phyloP scores from a whole-genome alignment of 768 basidiomycete species.

The Cubamyces sp. region DNA sequence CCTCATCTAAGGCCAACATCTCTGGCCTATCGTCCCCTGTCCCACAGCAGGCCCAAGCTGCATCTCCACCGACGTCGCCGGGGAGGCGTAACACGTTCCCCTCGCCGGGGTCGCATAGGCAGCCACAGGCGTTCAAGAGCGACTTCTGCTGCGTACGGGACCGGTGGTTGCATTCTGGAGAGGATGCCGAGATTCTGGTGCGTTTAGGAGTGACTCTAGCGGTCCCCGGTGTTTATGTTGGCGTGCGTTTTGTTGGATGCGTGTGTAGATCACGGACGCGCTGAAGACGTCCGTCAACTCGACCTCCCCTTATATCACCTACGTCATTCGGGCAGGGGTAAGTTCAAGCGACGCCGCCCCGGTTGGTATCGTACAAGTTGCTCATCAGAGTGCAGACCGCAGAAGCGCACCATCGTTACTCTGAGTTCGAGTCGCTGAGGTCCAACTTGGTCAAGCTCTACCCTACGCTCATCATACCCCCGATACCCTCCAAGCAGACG shows the following conservation, averaged over 20 bases:
- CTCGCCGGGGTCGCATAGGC: slow-evolving; percentile 58
- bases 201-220: slow-evolving; percentile 30
- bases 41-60: slow-evolving; percentile 42
- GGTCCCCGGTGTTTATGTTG: not conserved
- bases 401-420: slow-evolving; percentile 89
- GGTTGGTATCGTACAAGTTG: slow-evolving; percentile 20
- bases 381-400: slow-evolving; percentile 54
- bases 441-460: slow-evolving; percentile 83
- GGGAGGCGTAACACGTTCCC: slow-evolving; percentile 51
- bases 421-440: slow-evolving; percentile 95
- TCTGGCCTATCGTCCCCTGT: slow-evolving; percentile 64
- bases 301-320: slow-evolving; percentile 91
- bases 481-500: slow-evolving; percentile 96
- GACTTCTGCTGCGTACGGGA: slow-evolving; percentile 82
- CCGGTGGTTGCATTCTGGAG: slow-evolving; percentile 77
- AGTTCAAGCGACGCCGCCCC: slow-evolving; percentile 25
- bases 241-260: not conserved
- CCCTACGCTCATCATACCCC: slow-evolving; percentile 95
- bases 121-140: slow-evolving; percentile 61
- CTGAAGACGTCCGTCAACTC: slow-evolving; percentile 91
- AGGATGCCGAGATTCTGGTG: slow-evolving; percentile 81
- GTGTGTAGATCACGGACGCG: slow-evolving; percentile 84
- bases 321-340: slow-evolving; percentile 90
- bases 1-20: slow-evolving; percentile 57
- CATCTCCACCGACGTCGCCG: slow-evolving; percentile 53